Base-by-base conservation (phyloP, 768 basidiomycete genomes). In the Kwoniella europaea region DNA sequence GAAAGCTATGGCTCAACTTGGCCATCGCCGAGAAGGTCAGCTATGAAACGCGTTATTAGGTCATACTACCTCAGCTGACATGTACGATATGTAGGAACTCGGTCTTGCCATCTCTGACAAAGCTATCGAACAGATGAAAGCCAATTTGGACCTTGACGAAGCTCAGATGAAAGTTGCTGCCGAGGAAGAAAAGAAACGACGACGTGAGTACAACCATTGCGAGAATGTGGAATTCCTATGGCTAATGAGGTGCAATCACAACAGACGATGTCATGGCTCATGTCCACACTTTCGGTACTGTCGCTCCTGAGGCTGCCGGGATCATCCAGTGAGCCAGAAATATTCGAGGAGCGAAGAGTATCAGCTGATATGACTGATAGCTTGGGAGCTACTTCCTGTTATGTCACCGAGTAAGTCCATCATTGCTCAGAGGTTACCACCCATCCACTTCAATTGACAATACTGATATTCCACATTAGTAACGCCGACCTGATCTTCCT, bases 401-500 rank as follows among this genome's bases (percentile, higher is more conserved):
- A 95, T 85, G 97, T 98, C 65, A 98, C 97, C 35, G 97, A 99
- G 94, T 96, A 73, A 75, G 90, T 86, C 46, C 35, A 35, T 35
- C 35, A 35, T 35, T 50, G 10, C 46, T 50, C 46, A 15, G 12
- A 50, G 12, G 29, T 16, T 16, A 53, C 29, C 13, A 35, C 24
- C 13, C 18, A 12, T 15, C 16, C 63, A 27, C 18, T 59, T 9
- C 50, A 24, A 29, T 27, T 50, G 46, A 50, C 46, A 50, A 50
- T 18, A 43, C 61, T 27, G 15, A 60, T 63, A 42, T 20, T 59
- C 15, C 44, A 57, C 60, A 6, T 77, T 35, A 98, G 94, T 85
- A 99, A 99, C 83, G 96, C 97, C 62, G 97, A 99, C 85, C 87
- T 99, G 60, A 98, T 98, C 83, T 99, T 99, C 86, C 86, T 98